These are phyloP conservation scores for Maudiozyma serrabonitensis DNA, from an alignment of 805 yeast genomes.

Conservation along the genomic window DNA sequence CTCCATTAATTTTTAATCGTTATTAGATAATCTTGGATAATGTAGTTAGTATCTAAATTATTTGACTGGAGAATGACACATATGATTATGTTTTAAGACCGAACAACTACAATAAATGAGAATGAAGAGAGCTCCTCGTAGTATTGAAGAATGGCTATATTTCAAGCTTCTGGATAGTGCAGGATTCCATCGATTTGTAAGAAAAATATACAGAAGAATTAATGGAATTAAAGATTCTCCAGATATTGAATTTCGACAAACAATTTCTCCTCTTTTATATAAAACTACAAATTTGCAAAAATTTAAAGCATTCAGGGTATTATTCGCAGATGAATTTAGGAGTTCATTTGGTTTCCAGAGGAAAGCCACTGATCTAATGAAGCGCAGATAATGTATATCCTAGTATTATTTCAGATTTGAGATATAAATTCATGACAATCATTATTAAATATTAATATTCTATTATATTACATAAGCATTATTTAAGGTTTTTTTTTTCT, in stretches of 20 bases:
- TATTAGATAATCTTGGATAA: too few relatives aligned
- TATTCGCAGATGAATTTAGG: constrained; percentile 55
- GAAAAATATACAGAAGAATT: constrained; percentile 49
- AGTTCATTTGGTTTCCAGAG: constrained; percentile 40
- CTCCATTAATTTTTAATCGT: too few relatives aligned
- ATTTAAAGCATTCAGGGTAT: constrained; percentile 46
- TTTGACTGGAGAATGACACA: too few relatives aligned
- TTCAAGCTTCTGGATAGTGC: constrained; percentile 44
- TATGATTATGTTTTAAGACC: too few relatives aligned
- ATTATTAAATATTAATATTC: too few relatives aligned
- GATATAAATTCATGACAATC: too few relatives aligned
- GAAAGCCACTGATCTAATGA: constrained; percentile 8
- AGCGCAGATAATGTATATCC: neutral
- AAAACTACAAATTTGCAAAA: constrained; percentile 47
- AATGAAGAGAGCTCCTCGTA: constrained; percentile 24
- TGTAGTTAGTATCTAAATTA: too few relatives aligned
- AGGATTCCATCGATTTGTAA: constrained; percentile 54
- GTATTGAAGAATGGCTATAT: constrained; percentile 41
- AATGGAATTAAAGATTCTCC: constrained; percentile 45
- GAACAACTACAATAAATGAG: neutral
- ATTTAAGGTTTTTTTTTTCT: too few relatives aligned
- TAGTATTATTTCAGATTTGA: neutral
- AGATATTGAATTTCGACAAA: constrained; percentile 14
- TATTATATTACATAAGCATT: too few relatives aligned
- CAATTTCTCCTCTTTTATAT: constrained; percentile 20